A percentile compares a stretch with the other conserved stretches of the same genome.
These are phyloP conservation scores for Holtermanniella nyarrowii DNA, from an alignment of 768 basidiomycete species.

Conservation along the genomic window DNA sequence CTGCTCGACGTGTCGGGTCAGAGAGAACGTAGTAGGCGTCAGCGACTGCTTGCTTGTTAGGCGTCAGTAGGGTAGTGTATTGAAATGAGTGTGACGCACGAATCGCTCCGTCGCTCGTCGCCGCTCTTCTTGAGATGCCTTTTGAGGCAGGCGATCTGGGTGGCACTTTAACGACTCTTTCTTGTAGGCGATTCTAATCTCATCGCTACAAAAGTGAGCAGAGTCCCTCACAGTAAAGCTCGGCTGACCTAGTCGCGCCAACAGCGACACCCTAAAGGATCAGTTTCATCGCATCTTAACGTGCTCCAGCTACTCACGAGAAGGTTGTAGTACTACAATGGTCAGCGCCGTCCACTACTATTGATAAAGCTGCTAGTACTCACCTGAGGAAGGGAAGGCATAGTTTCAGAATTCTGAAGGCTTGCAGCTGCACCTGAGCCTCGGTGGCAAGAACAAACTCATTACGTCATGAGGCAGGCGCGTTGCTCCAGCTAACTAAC, in stretches of 20 bases:
- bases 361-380: background rate
- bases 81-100: constrained; percentile 5
- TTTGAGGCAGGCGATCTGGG: constrained; percentile 63
- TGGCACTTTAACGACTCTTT: constrained; percentile 56
- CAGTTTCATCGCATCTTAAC: background rate
- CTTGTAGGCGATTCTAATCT: constrained; percentile 37
- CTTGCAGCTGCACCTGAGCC: too few species aligned
- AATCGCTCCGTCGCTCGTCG: constrained; percentile 70
- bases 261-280: background rate
- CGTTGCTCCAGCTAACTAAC: constrained; percentile 7
- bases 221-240: constrained; percentile 26
- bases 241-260: constrained; percentile 4
- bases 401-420: background rate
- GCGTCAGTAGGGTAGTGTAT: background rate
- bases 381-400: constrained; percentile 1
- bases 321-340: constrained; percentile 24
- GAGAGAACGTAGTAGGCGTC: constrained; percentile 92
- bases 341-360: constrained; percentile 3
- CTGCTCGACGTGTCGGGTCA: constrained; percentile 49
- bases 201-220: constrained; percentile 19
- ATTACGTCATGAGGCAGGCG: too few species aligned
- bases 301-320: constrained; percentile 14
- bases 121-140: constrained; percentile 61
- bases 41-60: constrained; percentile 57
- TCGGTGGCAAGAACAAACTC: too few species aligned